Evolutionary conservation across 2,329 filamentous ascomycete genomes (phyloP), one percentile per base, ranked within the genome.

Genomic region (Rugonectria rugulosa): DNA sequence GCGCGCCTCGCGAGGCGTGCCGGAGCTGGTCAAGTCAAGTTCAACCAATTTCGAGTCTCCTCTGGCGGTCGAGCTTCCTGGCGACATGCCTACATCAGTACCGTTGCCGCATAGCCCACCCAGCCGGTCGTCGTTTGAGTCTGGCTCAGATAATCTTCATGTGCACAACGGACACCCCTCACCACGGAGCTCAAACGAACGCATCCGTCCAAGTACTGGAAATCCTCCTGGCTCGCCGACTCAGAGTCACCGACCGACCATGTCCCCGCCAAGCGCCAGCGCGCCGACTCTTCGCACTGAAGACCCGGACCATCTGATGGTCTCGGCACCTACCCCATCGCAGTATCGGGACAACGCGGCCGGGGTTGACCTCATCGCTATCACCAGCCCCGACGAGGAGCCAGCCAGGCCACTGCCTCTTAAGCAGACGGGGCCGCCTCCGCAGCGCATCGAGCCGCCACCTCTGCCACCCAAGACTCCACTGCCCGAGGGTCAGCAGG

Each of bases 391-490:
- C 0, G 87, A 90, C 59, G 86, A 89, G 61, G 77, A 80, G 44
- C 81, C 85, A 0, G n/a, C n/a, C n/a, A n/a, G n/a, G n/a, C 76
- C 68, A 57, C 66, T 72, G 59, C 61, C 56, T 15, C 67, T 75
- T 47, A 63, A 79, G 62, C 72, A 66, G 23, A 60, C 56, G 6
- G 60, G 64, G 5, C 67, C 67, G 3, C 68, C 68, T 6, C 61
- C 69, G 7, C 69, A 70, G 40, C 61, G 80, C 63, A 79, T 83
- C 21, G 83, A 83, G 55, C 86, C 89, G 4, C 90, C 90, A 6
- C 89, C 90, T 0, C 70, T 92, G 29, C 90, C 90, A 14, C 90
- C 90, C 9, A 93, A 94, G 73, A 92, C 88, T 1, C 89, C 89
- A 0, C 81, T 92, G 4, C 84, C 82, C 0, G 87, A 85, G 54